A percentile compares a stretch with the other conserved stretches of the same genome.
phyloP scores from a whole-genome alignment of 768 basidiomycete species.

The Calocybe gangraenosa region DNA sequence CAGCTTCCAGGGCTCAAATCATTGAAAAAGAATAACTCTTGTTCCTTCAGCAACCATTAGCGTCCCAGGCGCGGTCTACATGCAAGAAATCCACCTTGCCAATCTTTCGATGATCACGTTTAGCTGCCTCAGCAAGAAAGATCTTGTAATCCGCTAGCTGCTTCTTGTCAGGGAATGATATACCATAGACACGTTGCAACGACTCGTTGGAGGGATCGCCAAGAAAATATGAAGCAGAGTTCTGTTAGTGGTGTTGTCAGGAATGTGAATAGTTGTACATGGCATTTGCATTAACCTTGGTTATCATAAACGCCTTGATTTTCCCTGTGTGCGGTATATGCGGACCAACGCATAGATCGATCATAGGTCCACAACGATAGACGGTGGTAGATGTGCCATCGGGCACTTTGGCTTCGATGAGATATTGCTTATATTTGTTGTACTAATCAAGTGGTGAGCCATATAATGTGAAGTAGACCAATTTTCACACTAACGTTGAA shows the following conservation, averaged over 20 bases:
- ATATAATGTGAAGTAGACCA: not conserved
- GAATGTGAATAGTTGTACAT: slow-evolving; percentile 1
- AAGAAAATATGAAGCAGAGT: slow-evolving; percentile 97
- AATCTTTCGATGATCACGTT: slow-evolving; percentile 94
- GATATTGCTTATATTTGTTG: slow-evolving; percentile 96
- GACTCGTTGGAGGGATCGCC: slow-evolving; percentile 92
- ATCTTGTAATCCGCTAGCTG: slow-evolving; percentile 92
- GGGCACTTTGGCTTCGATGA: slow-evolving; percentile 93
- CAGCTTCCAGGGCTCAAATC: slow-evolving; percentile 92
- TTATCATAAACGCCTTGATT: slow-evolving; percentile 96
- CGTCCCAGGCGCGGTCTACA: not conserved
- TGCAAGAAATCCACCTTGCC: slow-evolving; percentile 53
- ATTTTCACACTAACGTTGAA: slow-evolving; percentile 63
- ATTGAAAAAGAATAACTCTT: slow-evolving; percentile 99
- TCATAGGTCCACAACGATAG: slow-evolving; percentile 97
- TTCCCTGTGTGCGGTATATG: slow-evolving; percentile 97
- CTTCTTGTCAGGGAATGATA: slow-evolving; percentile 98
- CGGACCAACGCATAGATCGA: slow-evolving; percentile 95
- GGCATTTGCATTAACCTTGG: slow-evolving; percentile 56
- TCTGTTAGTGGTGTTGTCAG: slow-evolving; percentile 40
- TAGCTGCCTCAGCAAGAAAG: slow-evolving; percentile 97
- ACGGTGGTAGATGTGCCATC: slow-evolving; percentile 97
- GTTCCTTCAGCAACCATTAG: slow-evolving; percentile 50
- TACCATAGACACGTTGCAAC: slow-evolving; percentile 94
- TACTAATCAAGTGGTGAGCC: slow-evolving; percentile 56